phyloP scores from a whole-genome alignment of 1,139 yeast genomes.

The Candida sanyaensis region DNA sequence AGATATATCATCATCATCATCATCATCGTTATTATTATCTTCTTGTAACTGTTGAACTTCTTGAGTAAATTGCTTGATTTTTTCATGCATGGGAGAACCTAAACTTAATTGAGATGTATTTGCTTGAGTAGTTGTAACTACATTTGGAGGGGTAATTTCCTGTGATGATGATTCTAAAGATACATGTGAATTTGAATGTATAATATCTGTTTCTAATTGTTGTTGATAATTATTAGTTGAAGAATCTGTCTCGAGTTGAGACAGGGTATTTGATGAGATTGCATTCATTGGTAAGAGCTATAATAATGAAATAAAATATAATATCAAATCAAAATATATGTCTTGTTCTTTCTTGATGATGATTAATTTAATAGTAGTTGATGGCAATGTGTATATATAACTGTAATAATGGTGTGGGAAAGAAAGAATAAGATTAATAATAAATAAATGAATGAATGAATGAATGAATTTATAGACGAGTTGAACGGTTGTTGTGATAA shows the following conservation, averaged over 20 bases:
- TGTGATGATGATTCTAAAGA: background rate
- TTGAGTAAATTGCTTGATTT: constrained; percentile 7
- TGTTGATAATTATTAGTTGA: background rate
- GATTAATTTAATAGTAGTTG: background rate
- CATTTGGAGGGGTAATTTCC: constrained; percentile 1
- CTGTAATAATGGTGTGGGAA: background rate
- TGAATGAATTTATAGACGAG: background rate
- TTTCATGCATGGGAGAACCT: constrained; percentile 17
- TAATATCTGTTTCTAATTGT: background rate
- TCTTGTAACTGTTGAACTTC: background rate
- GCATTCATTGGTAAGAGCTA: background rate
- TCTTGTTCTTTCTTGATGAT: too few relatives aligned
- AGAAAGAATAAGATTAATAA: too few relatives aligned
- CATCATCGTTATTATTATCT: constrained; percentile 1
- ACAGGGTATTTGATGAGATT: background rate
- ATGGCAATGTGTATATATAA: background rate
- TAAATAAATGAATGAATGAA: background rate
- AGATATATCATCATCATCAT: constrained; percentile 1
- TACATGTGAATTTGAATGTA: background rate
- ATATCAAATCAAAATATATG: too few relatives aligned
- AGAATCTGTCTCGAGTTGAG: background rate
- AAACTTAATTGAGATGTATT: constrained; percentile 7
- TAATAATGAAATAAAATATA: too few relatives aligned
- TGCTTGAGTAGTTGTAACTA: background rate
- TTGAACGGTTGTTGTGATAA: background rate